phyloP scores from a whole-genome alignment of 495 filamentous ascomycete genomes.

The Xylaria bambusicola region DNA sequence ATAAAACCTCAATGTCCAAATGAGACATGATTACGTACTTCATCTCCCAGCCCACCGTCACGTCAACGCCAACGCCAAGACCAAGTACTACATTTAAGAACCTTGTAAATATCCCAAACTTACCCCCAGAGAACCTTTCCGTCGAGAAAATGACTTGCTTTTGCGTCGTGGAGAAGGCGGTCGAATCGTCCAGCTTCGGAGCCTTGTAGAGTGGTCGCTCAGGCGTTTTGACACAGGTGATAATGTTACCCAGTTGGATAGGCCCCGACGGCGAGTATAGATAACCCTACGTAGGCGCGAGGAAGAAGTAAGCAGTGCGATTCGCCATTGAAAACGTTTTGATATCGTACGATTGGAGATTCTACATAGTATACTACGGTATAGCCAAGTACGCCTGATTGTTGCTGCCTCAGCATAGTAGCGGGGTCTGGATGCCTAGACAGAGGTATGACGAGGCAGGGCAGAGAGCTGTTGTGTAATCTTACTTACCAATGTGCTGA shows the following conservation, averaged over 20 bases:
- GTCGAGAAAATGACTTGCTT: background rate
- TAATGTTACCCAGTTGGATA: slow-evolving; percentile 6
- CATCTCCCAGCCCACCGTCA: background rate
- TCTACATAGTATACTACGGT: too few relatives aligned
- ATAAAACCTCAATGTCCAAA: background rate
- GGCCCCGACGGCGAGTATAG: background rate
- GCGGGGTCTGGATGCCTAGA: too few relatives aligned
- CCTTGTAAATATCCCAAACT: background rate
- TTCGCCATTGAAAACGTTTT: too few relatives aligned
- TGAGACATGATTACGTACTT: background rate
- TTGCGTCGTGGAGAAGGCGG: background rate
- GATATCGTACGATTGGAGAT: too few relatives aligned
- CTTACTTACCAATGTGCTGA: too few relatives aligned
- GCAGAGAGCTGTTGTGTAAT: too few relatives aligned
- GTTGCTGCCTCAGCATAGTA: too few relatives aligned
- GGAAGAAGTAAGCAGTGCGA: slow-evolving; percentile 9
- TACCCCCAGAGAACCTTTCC: background rate
- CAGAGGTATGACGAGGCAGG: too few relatives aligned
- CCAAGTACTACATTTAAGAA: background rate
- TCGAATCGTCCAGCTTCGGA: background rate
- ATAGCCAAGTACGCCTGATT: too few relatives aligned
- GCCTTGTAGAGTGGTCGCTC: slow-evolving; percentile 4
- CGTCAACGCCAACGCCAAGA: background rate
- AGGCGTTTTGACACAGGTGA: slow-evolving; percentile 7
- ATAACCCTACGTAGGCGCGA: slow-evolving; percentile 9